Conservation (phyloP, 1,284 basidiomycete genomes). For the Omphalotus olearius region DNA sequence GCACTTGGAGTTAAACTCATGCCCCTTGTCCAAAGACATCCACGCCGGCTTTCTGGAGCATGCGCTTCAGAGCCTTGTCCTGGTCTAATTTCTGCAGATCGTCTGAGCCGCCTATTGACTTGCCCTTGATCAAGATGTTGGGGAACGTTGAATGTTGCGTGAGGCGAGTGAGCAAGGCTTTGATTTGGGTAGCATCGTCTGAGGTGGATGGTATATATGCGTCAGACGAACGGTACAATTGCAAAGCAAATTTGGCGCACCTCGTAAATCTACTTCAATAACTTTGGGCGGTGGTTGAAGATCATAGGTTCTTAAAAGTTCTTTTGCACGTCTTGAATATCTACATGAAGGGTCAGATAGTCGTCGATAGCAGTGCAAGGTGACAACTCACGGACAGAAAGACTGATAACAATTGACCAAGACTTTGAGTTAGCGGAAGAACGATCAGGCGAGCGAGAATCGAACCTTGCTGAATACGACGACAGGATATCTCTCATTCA, state of each 20-base stretch:
- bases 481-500: conserved; percentile 56
- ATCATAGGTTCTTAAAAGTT: conserved; percentile 59
- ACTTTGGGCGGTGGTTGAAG: conserved; percentile 66
- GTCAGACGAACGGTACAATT: conserved; percentile 1
- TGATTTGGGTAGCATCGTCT: conserved; percentile 64
- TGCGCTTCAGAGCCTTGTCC: conserved; percentile 35
- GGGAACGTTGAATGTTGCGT: conserved; percentile 72
- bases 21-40: conserved; percentile 2
- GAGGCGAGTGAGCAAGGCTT: conserved; percentile 60
- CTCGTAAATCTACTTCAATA: conserved; percentile 71
- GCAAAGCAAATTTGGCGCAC: conserved; percentile 31
- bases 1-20: no score
- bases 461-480: conserved; percentile 79
- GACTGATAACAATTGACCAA: conserved; percentile 36
- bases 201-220: conserved; percentile 2
- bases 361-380: background rate
- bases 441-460: conserved; percentile 2
- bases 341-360: conserved; percentile 27
- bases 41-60: conserved; percentile 32
- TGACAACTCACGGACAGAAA: conserved; percentile 56
- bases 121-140: conserved; percentile 64
- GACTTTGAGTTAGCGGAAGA: background rate
- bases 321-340: conserved; percentile 68
- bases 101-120: conserved; percentile 72
- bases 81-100: conserved; percentile 50